Evolutionary conservation across 208 protist genomes (phyloP), one percentile per base, ranked within the genome.

Genomic region (Leishmania martiniquensis): DNA sequence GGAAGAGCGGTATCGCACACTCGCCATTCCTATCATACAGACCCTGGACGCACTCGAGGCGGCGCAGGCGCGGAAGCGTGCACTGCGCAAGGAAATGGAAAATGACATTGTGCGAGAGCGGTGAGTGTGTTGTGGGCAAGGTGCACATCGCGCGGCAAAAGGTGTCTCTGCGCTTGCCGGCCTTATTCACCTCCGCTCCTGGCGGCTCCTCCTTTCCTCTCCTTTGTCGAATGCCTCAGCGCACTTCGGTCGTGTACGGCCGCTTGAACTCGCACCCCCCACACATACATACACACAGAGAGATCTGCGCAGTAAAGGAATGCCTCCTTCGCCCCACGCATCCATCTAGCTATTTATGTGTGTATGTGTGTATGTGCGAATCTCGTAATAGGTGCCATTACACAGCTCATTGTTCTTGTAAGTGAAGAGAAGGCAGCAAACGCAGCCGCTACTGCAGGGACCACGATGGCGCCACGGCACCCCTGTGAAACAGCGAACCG

Each of bases 41-140:
- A 96, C 93, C 57, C 92, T 96, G 68, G 90, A 92, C 7, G 89
- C 91, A 4, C 75, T 96, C 42, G 91, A 96, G 81, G 89, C 86
- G 37, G 82, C 84, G 57, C 86, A 95, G 80, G 45, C 85, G 54
- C 89, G 89, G 12, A 90, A 86, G 55, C 59, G 72, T 29, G 45
- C 17, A n/a, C 78, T 92, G 37, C 70, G 86, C 66, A 66, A 80
- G 54, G 89, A 96, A 72, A 89, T 96, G 85, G 91, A 96, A 75
- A 80, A 90, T n/a, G 93, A 96, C 75, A 85, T 96, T 51, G 60
- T 94, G 42, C 85, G 70, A 13, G 63, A 63, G 10, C 74, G 80
- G 1, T 84, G 72, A 78, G 47, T 13, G 22, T 17, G 4, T 44
- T 9, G n/a, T 39, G 39, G 49, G 65, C 17, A 12, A 51, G 42